Percentiles rank a stretch among this genome's conserved stretches.
Evolutionary conservation across 2,329 filamentous ascomycete species (phyloP).

Genomic region (Didymosphaeria variabile): DNA sequence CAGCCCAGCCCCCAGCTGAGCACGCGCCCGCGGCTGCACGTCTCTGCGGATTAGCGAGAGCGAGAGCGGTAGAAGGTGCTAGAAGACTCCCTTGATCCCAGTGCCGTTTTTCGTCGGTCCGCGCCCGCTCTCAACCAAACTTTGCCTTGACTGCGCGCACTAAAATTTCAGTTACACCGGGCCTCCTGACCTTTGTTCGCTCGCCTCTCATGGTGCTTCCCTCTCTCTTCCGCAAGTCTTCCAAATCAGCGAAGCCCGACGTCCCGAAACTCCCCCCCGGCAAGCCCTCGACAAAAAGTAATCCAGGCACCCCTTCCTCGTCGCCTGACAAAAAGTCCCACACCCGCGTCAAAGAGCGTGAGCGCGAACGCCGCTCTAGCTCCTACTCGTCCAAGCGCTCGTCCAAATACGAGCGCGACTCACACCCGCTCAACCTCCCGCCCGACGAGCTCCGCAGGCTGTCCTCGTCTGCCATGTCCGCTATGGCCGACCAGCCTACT

Average conservation of each 20-base stretch:
- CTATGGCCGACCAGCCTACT: slow-evolving; percentile 61
- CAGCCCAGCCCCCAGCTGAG: slow-evolving; percentile 9
- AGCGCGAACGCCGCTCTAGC: slow-evolving; percentile 39
- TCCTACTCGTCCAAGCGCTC: slow-evolving; percentile 49
- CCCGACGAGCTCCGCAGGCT: slow-evolving; percentile 86
- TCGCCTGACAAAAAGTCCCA: slow-evolving; percentile 51
- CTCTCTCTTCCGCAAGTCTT: slow-evolving; percentile 49
- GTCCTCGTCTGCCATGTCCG: slow-evolving; percentile 73
- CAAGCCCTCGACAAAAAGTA: slow-evolving; percentile 29
- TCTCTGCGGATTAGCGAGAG: slow-evolving; percentile 23
- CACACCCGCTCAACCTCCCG: slow-evolving; percentile 88
- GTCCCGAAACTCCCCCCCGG: slow-evolving; percentile 34
- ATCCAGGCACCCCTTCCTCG: slow-evolving; percentile 44
- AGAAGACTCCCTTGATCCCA: slow-evolving; percentile 39
- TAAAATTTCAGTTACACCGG: slow-evolving; percentile 42
- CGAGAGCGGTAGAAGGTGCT: slow-evolving; percentile 42
- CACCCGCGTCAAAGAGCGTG: slow-evolving; percentile 43
- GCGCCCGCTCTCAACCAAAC: slow-evolving; percentile 40
- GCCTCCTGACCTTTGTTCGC: slow-evolving; percentile 26
- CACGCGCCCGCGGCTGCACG: slow-evolving; percentile 34
- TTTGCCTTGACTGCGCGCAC: slow-evolving; percentile 32
- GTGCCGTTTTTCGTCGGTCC: slow-evolving; percentile 33
- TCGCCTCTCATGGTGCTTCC: slow-evolving; percentile 49
- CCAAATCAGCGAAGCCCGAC: slow-evolving; percentile 42
- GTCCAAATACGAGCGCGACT: slow-evolving; percentile 67